Evolutionary conservation across 148 eudicot genomes (phyloP).

Genomic region (Vaccinium darrowii): DNA sequence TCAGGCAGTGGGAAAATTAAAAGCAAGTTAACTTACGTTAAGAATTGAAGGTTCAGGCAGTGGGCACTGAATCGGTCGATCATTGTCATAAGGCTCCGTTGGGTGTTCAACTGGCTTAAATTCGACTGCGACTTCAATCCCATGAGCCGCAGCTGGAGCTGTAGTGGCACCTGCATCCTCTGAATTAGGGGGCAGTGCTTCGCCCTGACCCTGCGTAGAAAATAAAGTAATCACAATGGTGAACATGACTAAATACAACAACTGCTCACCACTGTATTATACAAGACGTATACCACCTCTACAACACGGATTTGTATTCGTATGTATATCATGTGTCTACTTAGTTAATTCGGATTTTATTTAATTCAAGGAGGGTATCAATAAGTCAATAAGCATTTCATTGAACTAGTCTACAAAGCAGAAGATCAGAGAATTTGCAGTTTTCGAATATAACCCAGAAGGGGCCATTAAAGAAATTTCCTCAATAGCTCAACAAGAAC

Average conservation of each 20-base stretch:
- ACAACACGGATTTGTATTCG: neutral
- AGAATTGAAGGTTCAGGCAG: constrained; percentile 87
- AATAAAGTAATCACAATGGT: neutral
- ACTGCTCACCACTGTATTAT: neutral
- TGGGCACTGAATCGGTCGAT: constrained; percentile 82
- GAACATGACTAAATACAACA: neutral
- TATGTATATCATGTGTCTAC: neutral
- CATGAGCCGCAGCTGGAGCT: constrained; percentile 40
- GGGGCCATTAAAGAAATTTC: neutral
- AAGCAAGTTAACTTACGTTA: constrained; percentile 52
- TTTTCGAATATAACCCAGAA: neutral
- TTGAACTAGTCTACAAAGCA: neutral
- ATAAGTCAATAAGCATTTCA: neutral
- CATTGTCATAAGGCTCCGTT: constrained; percentile 68
- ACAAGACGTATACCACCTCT: neutral
- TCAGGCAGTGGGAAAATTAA: neutral
- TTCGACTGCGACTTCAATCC: constrained; percentile 62
- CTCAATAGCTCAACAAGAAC: neutral
- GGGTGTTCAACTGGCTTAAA: constrained; percentile 92
- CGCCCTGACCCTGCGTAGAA: constrained; percentile 48
- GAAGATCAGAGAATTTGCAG: neutral
- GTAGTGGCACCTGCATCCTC: constrained; percentile 33
- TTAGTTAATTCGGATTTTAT: neutral
- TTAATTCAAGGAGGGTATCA: neutral
- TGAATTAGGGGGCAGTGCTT: constrained; percentile 37